phyloP scores from a whole-genome alignment of 2,329 filamentous ascomycete species.

The Passalora sequoiae region DNA sequence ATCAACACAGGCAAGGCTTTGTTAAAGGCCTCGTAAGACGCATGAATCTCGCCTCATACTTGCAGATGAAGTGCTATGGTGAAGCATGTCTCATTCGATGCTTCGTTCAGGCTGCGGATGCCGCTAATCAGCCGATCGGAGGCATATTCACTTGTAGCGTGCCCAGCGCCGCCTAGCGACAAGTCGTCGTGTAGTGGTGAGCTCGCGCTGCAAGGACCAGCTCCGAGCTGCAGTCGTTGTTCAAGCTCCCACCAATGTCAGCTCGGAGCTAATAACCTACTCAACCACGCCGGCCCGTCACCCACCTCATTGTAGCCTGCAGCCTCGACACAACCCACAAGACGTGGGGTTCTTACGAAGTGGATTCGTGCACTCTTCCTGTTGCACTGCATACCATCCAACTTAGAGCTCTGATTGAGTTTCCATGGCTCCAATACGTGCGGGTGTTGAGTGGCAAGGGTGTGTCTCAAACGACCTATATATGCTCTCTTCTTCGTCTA shows the following conservation, averaged over 20 bases:
- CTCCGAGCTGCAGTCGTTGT: constrained; percentile 6
- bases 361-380: constrained; percentile 11
- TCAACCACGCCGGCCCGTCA: constrained; percentile 5
- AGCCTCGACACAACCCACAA: constrained; percentile 14
- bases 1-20: too few species aligned
- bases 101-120: too few species aligned
- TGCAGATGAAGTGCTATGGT: too few species aligned
- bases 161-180: background rate
- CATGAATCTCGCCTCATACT: too few species aligned
- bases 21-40: too few species aligned
- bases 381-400: constrained; percentile 14
- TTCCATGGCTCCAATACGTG: constrained; percentile 19
- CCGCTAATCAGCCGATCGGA: background rate
- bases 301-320: constrained; percentile 9
- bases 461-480: constrained; percentile 15
- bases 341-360: constrained; percentile 17
- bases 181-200: constrained; percentile 1
- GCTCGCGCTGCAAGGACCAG: constrained; percentile 5
- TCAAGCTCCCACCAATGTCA: constrained; percentile 7
- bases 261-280: too few species aligned
- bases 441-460: constrained; percentile 9
- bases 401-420: constrained; percentile 19
- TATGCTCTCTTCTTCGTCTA: constrained; percentile 16
- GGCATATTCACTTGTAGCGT: constrained; percentile 7
- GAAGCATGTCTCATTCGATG: too few species aligned